These are phyloP conservation scores for Yamadazyma sp. DNA, from an alignment of 1,139 yeast genomes.

Conservation along the genomic window DNA sequence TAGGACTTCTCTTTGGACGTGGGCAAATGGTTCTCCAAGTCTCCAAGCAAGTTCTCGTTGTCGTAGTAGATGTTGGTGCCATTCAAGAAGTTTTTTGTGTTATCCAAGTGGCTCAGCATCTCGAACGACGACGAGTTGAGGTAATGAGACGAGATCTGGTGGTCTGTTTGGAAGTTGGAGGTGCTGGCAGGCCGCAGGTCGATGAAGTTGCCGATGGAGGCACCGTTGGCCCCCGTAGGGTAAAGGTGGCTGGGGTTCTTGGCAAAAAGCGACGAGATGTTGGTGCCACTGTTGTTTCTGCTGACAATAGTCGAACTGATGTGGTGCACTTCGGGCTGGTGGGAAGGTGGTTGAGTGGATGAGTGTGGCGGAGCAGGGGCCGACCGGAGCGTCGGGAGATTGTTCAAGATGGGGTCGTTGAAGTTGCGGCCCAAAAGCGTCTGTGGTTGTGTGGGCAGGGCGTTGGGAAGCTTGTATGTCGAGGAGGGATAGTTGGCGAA, in stretches of 20 bases:
- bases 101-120: conserved; percentile 30
- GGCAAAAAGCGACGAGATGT: conserved; percentile 23
- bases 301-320: not conserved
- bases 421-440: not conserved
- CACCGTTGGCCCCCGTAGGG: conserved; percentile 7
- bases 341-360: not conserved
- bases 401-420: not conserved
- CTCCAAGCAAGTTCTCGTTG: conserved; percentile 37
- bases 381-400: not conserved
- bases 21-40: conserved; percentile 35
- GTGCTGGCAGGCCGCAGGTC: conserved; percentile 4
- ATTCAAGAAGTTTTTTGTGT: conserved; percentile 40
- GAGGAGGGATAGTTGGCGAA: conserved; percentile 13
- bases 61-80: conserved; percentile 46
- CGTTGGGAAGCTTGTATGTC: not conserved
- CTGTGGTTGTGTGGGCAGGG: too few relatives aligned
- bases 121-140: conserved; percentile 23
- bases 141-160: conserved; percentile 20
- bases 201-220: conserved; percentile 5
- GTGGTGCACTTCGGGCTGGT: not conserved
- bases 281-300: conserved; percentile 18
- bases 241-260: conserved; percentile 16
- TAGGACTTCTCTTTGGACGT: conserved; percentile 45
- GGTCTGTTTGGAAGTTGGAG: not conserved
- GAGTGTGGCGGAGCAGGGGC: not conserved